These are phyloP conservation scores for Linnemannia schmuckeri DNA, from an alignment of 192 early-diverging fungal genomes.

Conservation along the genomic window DNA sequence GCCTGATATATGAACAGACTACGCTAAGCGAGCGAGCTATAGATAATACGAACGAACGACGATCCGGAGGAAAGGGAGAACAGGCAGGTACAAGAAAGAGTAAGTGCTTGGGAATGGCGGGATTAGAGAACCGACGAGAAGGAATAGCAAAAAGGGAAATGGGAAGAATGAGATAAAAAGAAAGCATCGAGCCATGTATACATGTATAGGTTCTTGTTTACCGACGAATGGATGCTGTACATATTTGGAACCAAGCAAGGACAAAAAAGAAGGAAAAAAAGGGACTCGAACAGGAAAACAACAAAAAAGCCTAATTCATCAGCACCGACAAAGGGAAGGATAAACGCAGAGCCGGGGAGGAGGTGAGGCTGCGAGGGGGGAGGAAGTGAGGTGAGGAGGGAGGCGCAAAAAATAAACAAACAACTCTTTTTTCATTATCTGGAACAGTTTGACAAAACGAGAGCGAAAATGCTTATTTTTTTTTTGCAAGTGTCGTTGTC, in stretches of 20 bases:
- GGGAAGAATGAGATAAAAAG: not conserved
- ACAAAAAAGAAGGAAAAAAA: not conserved
- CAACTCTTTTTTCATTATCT: not conserved
- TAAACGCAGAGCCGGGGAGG: slow-evolving; percentile 32
- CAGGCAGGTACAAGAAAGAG: not conserved
- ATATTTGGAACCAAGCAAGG: not conserved
- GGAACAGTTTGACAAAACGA: not conserved
- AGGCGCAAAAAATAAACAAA: slow-evolving; percentile 10
- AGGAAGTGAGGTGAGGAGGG: not conserved
- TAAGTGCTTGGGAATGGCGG: not conserved
- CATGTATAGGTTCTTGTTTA: not conserved
- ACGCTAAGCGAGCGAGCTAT: not conserved
- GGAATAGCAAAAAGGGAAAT: not conserved
- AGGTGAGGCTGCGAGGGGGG: not conserved
- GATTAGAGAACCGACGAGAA: not conserved
- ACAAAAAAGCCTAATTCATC: slow-evolving; percentile 8
- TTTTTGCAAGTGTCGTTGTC: not conserved
- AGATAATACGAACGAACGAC: not conserved
- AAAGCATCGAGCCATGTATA: not conserved
- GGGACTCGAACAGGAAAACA: slow-evolving; percentile 1
- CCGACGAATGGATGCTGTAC: not conserved
- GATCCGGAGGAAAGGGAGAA: not conserved
- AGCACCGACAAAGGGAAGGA: not conserved
- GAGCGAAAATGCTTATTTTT: slow-evolving; percentile 7
- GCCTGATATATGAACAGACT: not conserved